A percentile compares a stretch with the other conserved stretches of the same genome.
Conservation (phyloP, 306 rosid species). For the Cajanus cajan region DNA sequence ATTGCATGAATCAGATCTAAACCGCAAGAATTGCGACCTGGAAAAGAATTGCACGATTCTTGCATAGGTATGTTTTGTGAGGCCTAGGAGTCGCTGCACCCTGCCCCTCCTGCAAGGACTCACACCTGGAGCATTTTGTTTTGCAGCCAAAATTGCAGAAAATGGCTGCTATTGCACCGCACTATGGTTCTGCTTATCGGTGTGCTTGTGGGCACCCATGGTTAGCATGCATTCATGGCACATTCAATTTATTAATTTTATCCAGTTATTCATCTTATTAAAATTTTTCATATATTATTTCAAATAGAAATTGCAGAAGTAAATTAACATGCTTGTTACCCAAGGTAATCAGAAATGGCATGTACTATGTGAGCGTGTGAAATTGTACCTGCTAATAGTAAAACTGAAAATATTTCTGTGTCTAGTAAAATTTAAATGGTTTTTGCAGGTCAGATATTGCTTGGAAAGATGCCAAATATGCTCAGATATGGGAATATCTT, state of each 20-base stretch:
- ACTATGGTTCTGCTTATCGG: no score
- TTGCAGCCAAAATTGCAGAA: no score
- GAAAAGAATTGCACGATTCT: no score
- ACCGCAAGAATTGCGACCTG: no score
- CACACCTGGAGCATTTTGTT: no score
- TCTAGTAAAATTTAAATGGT: conserved; percentile 1
- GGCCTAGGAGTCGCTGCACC: no score
- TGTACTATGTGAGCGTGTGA: background rate
- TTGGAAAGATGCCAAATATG: conserved; percentile 99
- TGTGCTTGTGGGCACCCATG: no score
- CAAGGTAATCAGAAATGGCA: background rate
- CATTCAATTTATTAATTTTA: background rate
- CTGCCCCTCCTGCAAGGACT: no score
- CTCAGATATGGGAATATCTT: conserved; percentile 99
- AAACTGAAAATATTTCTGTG: background rate
- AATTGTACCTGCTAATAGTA: background rate
- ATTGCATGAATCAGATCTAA: no score
- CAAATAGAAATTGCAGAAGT: background rate
- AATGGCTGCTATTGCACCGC: no score
- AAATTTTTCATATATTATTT: background rate
- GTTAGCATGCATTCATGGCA: no score
- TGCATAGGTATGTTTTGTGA: no score
- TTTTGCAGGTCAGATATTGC: conserved; percentile 91
- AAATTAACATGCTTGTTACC: background rate
- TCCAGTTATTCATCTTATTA: background rate